A percentile compares a stretch with the other conserved stretches of the same genome.
These are phyloP conservation scores for Myxozyma neotropica DNA, from an alignment of 805 yeast species.

Conservation along the genomic window DNA sequence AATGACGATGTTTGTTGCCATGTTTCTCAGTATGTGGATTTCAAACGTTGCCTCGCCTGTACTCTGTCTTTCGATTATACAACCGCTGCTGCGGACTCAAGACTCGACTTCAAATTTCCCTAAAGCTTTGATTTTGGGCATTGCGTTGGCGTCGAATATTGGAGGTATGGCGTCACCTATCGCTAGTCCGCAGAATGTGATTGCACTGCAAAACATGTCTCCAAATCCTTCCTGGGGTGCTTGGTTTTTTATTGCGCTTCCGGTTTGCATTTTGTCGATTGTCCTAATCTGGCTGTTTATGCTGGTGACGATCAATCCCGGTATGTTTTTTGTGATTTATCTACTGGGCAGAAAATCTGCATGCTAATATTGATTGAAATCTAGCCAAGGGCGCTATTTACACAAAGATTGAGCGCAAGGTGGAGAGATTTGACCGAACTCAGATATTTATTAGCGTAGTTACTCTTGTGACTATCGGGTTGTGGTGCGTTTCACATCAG, in stretches of 20 bases:
- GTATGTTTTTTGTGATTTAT: too few relatives aligned
- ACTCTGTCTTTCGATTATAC: conserved; percentile 84
- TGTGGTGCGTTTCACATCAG: conserved; percentile 89
- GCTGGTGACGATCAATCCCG: conserved; percentile 59
- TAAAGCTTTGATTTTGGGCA: conserved; percentile 82
- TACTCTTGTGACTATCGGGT: conserved; percentile 67
- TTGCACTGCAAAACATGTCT: conserved; percentile 84
- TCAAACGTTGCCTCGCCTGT: conserved; percentile 98
- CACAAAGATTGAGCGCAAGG: conserved; percentile 60
- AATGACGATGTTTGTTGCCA: conserved; percentile 82
- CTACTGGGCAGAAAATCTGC: too few relatives aligned
- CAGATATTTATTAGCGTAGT: conserved; percentile 78
- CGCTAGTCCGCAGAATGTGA: conserved; percentile 93
- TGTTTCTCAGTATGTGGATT: conserved; percentile 91
- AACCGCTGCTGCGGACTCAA: conserved; percentile 81
- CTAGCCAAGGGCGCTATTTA: conserved; percentile 51
- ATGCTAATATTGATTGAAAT: too few relatives aligned
- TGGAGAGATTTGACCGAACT: conserved; percentile 66
- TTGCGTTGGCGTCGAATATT: conserved; percentile 87
- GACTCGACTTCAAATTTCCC: conserved; percentile 78
- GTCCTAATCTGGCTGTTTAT: conserved; percentile 73
- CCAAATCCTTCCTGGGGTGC: conserved; percentile 87
- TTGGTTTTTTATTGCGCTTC: conserved; percentile 89
- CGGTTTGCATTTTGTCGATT: conserved; percentile 68
- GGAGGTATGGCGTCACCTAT: conserved; percentile 99